phyloP scores from a whole-genome alignment of 2,329 filamentous ascomycete species.

The Endoconidiophora polonica region DNA sequence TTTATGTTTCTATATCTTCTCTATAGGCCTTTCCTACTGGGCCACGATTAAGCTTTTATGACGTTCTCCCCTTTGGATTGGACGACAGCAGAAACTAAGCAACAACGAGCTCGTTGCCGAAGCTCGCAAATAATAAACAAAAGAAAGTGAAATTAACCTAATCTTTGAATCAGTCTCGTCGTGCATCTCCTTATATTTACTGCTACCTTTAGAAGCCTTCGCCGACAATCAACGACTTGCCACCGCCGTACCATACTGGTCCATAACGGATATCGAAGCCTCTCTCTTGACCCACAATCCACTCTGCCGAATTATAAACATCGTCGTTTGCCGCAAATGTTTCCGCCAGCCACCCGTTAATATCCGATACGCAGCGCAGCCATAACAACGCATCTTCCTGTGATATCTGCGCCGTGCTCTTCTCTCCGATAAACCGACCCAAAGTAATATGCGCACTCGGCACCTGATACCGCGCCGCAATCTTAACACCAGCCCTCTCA shows the following conservation, averaged over 20 bases:
- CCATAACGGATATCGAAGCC: constrained; percentile 65
- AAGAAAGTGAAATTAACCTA: constrained; percentile 1
- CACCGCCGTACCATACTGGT: constrained; percentile 73
- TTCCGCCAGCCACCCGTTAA: constrained; percentile 54
- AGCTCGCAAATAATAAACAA: constrained; percentile 2
- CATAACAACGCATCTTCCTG: constrained; percentile 49
- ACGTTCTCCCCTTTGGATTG: constrained; percentile 1
- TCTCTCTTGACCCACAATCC: constrained; percentile 73
- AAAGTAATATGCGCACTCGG: constrained; percentile 84
- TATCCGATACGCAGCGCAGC: constrained; percentile 52
- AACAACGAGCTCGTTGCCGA: neutral
- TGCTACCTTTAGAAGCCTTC: constrained; percentile 36
- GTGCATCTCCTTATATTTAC: neutral
- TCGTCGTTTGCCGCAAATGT: constrained; percentile 28
- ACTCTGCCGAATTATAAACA: constrained; percentile 56
- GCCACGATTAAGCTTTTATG: neutral
- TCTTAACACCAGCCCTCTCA: constrained; percentile 45
- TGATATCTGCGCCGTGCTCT: neutral
- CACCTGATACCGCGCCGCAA: constrained; percentile 55
- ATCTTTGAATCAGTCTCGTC: neutral
- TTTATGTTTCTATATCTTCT: too few relatives aligned
- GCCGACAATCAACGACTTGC: constrained; percentile 47
- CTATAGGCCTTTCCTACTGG: too few relatives aligned
- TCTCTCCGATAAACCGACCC: constrained; percentile 50
- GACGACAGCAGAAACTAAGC: neutral